Conservation (phyloP, 257 asterid genomes). For the Handroanthus guayacan region DNA sequence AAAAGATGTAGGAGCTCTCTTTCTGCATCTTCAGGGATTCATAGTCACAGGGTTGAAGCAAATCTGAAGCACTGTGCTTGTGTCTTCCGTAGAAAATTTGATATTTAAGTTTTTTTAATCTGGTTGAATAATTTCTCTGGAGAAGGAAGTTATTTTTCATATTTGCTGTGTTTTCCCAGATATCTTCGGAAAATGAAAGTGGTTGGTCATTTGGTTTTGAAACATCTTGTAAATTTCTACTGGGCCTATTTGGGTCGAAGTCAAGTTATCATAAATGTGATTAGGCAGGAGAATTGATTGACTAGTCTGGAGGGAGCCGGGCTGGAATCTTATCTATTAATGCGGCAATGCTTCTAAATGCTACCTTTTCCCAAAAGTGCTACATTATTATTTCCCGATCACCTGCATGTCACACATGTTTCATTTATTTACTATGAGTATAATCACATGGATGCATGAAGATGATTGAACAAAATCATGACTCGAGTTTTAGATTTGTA, state of each 20-base stretch:
- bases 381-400: neutral
- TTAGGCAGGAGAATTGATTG: neutral
- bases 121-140: conserved; percentile 15
- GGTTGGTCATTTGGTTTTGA: neutral
- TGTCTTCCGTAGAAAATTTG: neutral
- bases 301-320: neutral
- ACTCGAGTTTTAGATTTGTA: neutral
- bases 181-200: neutral
- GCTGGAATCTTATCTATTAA: neutral
- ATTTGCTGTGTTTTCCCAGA: neutral
- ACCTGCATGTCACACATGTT: neutral
- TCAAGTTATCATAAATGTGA: neutral
- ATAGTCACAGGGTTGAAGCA: neutral
- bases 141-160: conserved; percentile 7
- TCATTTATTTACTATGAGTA: neutral
- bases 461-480: neutral
- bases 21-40: neutral
- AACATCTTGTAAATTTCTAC: neutral
- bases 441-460: neutral
- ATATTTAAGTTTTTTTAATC: neutral
- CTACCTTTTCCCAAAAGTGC: neutral
- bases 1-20: neutral
- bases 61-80: neutral
- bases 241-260: neutral
- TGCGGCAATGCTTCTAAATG: neutral